These are phyloP conservation scores for Mucuna pruriens DNA, from an alignment of 306 rosid genomes.

Conservation along the genomic window DNA sequence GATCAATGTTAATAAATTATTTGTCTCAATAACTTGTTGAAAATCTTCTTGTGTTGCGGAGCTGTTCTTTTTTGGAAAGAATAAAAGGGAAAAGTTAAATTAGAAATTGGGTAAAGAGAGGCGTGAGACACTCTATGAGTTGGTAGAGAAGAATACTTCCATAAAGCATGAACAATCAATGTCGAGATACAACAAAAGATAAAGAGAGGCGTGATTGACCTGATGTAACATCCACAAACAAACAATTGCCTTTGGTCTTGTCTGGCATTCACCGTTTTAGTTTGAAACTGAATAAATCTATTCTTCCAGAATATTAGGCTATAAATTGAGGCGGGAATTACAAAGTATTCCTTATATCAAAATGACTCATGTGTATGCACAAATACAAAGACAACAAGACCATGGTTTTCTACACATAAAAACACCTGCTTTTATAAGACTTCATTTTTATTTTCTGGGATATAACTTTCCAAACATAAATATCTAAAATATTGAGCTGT, in stretches of 20 bases:
- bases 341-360: background rate
- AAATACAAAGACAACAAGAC: background rate
- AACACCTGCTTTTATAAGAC: background rate
- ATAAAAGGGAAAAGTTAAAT: slow-evolving; percentile 42
- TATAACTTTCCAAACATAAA: background rate
- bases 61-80: slow-evolving; percentile 1
- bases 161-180: slow-evolving; percentile 35
- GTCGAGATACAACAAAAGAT: slow-evolving; percentile 32
- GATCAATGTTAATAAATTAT: background rate
- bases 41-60: background rate
- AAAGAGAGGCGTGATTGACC: slow-evolving; percentile 24
- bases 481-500: background rate
- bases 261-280: no score
- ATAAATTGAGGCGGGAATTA: background rate
- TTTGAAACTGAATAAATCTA: background rate
- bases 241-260: slow-evolving; percentile 13
- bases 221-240: slow-evolving; percentile 3
- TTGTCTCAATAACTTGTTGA: background rate
- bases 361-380: background rate
- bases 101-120: slow-evolving; percentile 42
- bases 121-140: slow-evolving; percentile 31
- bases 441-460: background rate
- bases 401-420: background rate
- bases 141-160: slow-evolving; percentile 13
- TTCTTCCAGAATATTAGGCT: background rate